Evolutionary conservation across 2,329 filamentous ascomycete genomes (phyloP).

Genomic region (Camptophora hylomeconis): DNA sequence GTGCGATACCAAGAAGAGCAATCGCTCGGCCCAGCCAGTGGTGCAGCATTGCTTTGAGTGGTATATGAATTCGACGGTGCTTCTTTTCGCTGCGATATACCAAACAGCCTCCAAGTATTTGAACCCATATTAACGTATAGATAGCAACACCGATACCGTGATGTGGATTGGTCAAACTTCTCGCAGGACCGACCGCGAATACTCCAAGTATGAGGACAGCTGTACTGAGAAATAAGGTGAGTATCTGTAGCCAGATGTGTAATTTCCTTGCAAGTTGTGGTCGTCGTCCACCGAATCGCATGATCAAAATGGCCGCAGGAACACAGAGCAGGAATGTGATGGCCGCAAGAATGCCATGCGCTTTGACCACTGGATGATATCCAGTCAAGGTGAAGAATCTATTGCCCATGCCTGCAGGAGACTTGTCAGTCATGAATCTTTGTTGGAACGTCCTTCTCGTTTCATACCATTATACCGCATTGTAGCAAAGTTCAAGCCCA

Average conservation of each 20-base stretch:
- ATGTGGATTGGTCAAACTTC: conserved; percentile 52
- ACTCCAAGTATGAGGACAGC: conserved; percentile 49
- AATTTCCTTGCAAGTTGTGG: conserved; percentile 43
- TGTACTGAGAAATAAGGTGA: conserved; percentile 47
- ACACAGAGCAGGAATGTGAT: conserved; percentile 49
- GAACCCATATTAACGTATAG: conserved; percentile 46
- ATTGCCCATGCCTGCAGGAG: conserved; percentile 48
- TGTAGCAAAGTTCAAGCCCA: conserved; percentile 52
- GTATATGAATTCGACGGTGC: conserved; percentile 40
- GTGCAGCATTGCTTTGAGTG: conserved; percentile 57
- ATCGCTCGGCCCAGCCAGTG: conserved; percentile 74
- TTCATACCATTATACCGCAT: conserved; percentile 52
- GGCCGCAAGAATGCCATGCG: conserved; percentile 47
- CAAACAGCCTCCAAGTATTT: conserved; percentile 45
- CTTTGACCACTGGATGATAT: conserved; percentile 46
- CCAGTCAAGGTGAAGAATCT: conserved; percentile 46
- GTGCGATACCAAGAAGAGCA: conserved; percentile 68
- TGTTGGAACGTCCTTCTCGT: conserved; percentile 2
- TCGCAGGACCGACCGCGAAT: conserved; percentile 48
- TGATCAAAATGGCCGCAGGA: conserved; percentile 45
- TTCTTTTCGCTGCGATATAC: conserved; percentile 41
- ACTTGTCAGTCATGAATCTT: conserved; percentile 9
- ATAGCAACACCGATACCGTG: conserved; percentile 54
- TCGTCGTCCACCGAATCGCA: conserved; percentile 46
- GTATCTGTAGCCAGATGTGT: conserved; percentile 51